Evolutionary conservation across 176 grass and related monocot genomes (phyloP).

Genomic region (Poa annua): DNA sequence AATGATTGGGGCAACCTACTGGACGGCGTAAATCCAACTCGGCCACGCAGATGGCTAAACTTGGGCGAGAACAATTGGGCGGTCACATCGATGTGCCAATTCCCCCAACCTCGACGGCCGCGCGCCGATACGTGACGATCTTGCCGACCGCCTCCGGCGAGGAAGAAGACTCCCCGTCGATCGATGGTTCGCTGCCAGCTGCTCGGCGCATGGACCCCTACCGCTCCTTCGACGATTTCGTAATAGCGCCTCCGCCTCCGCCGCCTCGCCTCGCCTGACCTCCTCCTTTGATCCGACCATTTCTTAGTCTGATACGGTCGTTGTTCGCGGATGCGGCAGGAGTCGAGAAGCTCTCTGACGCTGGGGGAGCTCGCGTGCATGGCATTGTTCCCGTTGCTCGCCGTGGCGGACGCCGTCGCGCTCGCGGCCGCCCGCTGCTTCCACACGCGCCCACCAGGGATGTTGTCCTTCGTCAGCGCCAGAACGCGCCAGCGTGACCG

Average conservation of each 20-base stretch:
- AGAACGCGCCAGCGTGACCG: not conserved
- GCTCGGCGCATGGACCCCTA: conserved; percentile 36
- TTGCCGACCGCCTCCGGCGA: not conserved
- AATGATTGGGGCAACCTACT: conserved; percentile 4
- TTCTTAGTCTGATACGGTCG: not conserved
- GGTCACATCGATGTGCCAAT: not conserved
- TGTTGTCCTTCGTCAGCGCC: conserved; percentile 24
- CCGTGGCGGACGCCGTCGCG: conserved; percentile 44
- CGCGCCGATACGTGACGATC: not conserved
- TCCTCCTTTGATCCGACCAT: not conserved
- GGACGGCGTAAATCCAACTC: not conserved
- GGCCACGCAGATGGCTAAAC: not conserved
- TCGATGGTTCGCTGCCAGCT: conserved; percentile 45
- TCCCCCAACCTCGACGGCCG: not conserved
- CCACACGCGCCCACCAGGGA: conserved; percentile 26
- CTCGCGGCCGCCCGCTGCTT: conserved; percentile 48
- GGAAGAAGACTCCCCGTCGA: not conserved
- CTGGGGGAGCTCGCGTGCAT: conserved; percentile 52
- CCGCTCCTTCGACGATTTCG: conserved; percentile 28
- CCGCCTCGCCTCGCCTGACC: not conserved
- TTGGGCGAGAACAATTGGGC: not conserved
- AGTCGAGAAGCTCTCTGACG: conserved; percentile 50
- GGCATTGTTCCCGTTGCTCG: conserved; percentile 53
- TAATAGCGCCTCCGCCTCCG: conserved; percentile 2
- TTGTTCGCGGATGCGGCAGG: conserved; percentile 19